A percentile compares a stretch with the other conserved stretches of the same genome.
phyloP scores from a whole-genome alignment of 495 filamentous ascomycete genomes.

The Xylaria scruposa region DNA sequence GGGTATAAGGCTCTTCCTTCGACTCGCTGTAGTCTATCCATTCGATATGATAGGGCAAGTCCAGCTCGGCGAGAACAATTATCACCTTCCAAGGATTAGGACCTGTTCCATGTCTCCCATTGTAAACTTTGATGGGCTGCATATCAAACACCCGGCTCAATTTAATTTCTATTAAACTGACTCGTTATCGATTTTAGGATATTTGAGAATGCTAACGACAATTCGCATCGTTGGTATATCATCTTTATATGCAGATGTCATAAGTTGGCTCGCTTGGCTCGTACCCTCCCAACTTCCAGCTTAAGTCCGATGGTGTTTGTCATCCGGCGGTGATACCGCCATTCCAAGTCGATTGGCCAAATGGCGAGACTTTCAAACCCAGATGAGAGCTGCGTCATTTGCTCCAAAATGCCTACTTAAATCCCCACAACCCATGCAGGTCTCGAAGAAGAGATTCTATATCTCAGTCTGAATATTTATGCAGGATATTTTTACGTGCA shows the following conservation, averaged over 20 bases:
- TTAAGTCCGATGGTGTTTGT: constrained; percentile 10
- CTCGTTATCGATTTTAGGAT: neutral
- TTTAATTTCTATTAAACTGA: neutral
- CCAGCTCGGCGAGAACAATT: constrained; percentile 66
- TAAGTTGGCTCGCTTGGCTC: too few species aligned
- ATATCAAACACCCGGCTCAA: constrained; percentile 7
- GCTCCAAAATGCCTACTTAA: neutral
- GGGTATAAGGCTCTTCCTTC: constrained; percentile 62
- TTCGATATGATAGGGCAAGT: constrained; percentile 57
- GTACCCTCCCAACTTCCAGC: neutral
- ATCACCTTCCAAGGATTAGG: constrained; percentile 73
- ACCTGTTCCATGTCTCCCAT: constrained; percentile 49
- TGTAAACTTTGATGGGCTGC: constrained; percentile 36
- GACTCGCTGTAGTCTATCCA: constrained; percentile 40
- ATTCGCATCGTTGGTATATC: neutral
- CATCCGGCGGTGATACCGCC: neutral
- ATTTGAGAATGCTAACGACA: neutral
- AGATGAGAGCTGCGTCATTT: neutral
- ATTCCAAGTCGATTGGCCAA: neutral
- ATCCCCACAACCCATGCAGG: neutral
- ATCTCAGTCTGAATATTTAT: neutral
- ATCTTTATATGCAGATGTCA: neutral
- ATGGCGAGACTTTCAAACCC: neutral
- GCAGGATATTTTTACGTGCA: neutral
- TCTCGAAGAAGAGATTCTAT: neutral